phyloP scores from a whole-genome alignment of 148 eudicot genomes.

The Polygonum aviculare region DNA sequence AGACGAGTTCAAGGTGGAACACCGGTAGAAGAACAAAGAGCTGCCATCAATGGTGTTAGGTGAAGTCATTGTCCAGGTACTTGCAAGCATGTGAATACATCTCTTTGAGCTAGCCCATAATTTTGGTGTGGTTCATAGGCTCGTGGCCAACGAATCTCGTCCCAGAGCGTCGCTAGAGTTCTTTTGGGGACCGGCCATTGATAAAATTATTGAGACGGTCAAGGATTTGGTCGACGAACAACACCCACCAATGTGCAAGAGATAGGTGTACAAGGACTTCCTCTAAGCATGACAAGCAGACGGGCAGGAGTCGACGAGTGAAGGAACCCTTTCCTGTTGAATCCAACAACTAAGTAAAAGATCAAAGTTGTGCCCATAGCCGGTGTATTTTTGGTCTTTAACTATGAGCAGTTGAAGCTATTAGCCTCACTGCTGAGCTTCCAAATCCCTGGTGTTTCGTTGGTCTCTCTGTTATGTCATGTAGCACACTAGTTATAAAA shows the following conservation, averaged over 20 bases:
- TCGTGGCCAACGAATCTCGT: slow-evolving; percentile 14
- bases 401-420: too few relatives aligned
- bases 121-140: slow-evolving; percentile 7
- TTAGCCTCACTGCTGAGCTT: too few relatives aligned
- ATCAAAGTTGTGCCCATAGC: background rate
- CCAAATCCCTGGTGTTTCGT: too few relatives aligned
- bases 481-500: too few relatives aligned
- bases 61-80: too few relatives aligned
- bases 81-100: too few relatives aligned
- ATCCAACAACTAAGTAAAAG: background rate
- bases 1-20: too few relatives aligned
- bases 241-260: slow-evolving; percentile 5
- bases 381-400: too few relatives aligned
- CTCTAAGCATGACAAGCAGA: slow-evolving; percentile 15
- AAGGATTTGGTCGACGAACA: slow-evolving; percentile 13
- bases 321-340: slow-evolving; percentile 9
- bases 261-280: slow-evolving; percentile 6
- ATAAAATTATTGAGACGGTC: slow-evolving; percentile 12
- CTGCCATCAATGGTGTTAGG: too few relatives aligned
- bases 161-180: slow-evolving; percentile 19
- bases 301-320: slow-evolving; percentile 14
- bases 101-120: too few relatives aligned
- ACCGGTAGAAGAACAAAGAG: too few relatives aligned
- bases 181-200: slow-evolving; percentile 18
- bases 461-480: too few relatives aligned